phyloP scores from a whole-genome alignment of 768 basidiomycete genomes.

The Filobasidium wieringae region DNA sequence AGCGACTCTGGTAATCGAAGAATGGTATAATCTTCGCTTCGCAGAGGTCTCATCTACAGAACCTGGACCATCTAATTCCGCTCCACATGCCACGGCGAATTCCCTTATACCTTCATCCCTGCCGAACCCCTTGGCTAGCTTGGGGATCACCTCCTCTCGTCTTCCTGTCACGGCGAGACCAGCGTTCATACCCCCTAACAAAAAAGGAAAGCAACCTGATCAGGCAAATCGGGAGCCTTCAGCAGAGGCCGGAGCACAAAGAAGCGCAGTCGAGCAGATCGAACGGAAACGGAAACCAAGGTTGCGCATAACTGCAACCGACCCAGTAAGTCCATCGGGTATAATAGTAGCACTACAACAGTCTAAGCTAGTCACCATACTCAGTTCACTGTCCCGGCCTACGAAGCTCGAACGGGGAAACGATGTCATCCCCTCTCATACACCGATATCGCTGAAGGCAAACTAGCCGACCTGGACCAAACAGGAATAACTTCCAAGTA shows the following conservation, averaged over 20 bases:
- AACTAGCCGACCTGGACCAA: slow-evolving; percentile 40
- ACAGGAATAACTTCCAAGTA: slow-evolving; percentile 26
- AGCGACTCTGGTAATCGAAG: slow-evolving; percentile 49
- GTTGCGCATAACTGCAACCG: slow-evolving; percentile 38
- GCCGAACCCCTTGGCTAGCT: slow-evolving; percentile 17
- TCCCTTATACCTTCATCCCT: background rate
- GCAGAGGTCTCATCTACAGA: too few species aligned
- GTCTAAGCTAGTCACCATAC: background rate
- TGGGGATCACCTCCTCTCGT: slow-evolving; percentile 18
- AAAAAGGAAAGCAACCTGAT: background rate
- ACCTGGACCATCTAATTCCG: slow-evolving; percentile 10
- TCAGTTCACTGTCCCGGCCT: slow-evolving; percentile 55
- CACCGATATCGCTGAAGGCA: slow-evolving; percentile 51
- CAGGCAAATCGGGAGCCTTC: background rate
- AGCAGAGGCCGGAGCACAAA: background rate
- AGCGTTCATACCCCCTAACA: slow-evolving; percentile 36
- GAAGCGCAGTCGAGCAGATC: background rate
- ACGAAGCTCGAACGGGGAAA: slow-evolving; percentile 47
- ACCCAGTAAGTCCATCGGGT: slow-evolving; percentile 44
- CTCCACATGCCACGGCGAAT: background rate
- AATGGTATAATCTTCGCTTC: slow-evolving; percentile 47
- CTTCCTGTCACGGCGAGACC: slow-evolving; percentile 22
- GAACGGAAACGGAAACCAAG: background rate
- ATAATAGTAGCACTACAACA: background rate
- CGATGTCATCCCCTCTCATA: slow-evolving; percentile 54